phyloP scores from a whole-genome alignment of 1,139 yeast species.

The Zhuliangozyma blackwelliae region DNA sequence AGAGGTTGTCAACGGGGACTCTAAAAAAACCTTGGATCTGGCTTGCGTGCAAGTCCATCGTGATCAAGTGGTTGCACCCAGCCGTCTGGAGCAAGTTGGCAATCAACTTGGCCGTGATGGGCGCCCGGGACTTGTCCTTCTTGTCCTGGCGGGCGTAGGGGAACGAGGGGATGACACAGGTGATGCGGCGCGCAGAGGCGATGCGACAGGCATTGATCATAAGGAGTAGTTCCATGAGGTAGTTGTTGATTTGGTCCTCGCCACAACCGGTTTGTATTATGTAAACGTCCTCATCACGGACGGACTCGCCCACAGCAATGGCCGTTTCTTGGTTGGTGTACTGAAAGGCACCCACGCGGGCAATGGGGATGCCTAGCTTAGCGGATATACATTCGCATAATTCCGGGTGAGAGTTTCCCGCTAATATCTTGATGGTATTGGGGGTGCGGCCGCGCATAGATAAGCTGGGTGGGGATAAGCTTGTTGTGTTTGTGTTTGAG shows the following conservation, averaged over 20 bases:
- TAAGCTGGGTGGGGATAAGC: no score
- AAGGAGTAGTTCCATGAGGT: conserved; percentile 79
- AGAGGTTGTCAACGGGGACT: conserved; percentile 92
- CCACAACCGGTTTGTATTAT: conserved; percentile 94
- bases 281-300: conserved; percentile 93
- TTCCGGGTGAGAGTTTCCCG: conserved; percentile 88
- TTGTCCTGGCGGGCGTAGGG: conserved; percentile 98
- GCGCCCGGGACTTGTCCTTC: conserved; percentile 94
- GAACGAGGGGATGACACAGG: conserved; percentile 92
- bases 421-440: conserved; percentile 77
- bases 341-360: conserved; percentile 64
- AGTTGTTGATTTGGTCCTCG: conserved; percentile 65
- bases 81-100: conserved; percentile 95
- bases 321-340: conserved; percentile 84
- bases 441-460: conserved; percentile 13
- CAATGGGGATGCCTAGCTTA: conserved; percentile 52
- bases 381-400: conserved; percentile 67
- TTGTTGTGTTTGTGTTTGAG: no score
- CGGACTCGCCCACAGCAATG: conserved; percentile 90
- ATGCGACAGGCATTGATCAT: conserved; percentile 95
- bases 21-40: conserved; percentile 97
- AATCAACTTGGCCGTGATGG: conserved; percentile 93
- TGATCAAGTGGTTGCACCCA: conserved; percentile 94
- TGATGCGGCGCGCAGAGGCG: conserved; percentile 91
- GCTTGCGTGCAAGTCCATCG: conserved; percentile 96